Conservation (phyloP, 169 alveolate species). For the Theileria parva region DNA sequence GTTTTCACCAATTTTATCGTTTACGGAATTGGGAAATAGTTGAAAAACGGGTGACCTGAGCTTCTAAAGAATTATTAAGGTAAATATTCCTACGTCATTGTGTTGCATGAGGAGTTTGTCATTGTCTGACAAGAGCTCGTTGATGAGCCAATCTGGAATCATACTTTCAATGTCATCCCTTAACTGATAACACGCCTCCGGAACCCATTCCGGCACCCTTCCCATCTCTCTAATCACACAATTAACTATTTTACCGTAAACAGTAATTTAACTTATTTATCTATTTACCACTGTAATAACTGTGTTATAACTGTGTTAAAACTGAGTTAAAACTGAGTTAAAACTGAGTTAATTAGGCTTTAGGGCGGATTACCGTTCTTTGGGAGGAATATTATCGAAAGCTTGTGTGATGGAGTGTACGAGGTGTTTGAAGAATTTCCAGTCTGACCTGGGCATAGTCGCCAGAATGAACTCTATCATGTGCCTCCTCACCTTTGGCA, state of each 20-base stretch:
- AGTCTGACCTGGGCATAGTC: slow-evolving; percentile 69
- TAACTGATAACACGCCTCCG: slow-evolving; percentile 69
- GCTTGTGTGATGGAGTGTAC: slow-evolving; percentile 39
- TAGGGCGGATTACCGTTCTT: no score
- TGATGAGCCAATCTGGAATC: slow-evolving; percentile 75
- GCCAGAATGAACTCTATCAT: slow-evolving; percentile 68
- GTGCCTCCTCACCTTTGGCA: slow-evolving; percentile 59
- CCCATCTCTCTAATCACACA: slow-evolving; percentile 6
- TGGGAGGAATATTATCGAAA: slow-evolving; percentile 16
- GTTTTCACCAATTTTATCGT: background rate
- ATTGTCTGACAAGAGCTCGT: slow-evolving; percentile 62
- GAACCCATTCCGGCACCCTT: slow-evolving; percentile 35
- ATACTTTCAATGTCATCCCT: slow-evolving; percentile 64
- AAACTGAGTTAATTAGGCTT: no score
- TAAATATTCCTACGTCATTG: slow-evolving; percentile 32
- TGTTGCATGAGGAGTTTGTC: slow-evolving; percentile 40
- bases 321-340: no score
- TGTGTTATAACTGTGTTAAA: no score
- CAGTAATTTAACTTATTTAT: no score
- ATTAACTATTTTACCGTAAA: no score
- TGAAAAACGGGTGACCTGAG: slow-evolving; percentile 39
- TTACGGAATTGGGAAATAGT: background rate
- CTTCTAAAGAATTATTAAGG: background rate
- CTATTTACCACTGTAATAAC: no score
- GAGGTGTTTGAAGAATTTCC: slow-evolving; percentile 69